Evolutionary conservation across 2,329 filamentous ascomycete species (phyloP).

Genomic region (Exophiala aquamarina): DNA sequence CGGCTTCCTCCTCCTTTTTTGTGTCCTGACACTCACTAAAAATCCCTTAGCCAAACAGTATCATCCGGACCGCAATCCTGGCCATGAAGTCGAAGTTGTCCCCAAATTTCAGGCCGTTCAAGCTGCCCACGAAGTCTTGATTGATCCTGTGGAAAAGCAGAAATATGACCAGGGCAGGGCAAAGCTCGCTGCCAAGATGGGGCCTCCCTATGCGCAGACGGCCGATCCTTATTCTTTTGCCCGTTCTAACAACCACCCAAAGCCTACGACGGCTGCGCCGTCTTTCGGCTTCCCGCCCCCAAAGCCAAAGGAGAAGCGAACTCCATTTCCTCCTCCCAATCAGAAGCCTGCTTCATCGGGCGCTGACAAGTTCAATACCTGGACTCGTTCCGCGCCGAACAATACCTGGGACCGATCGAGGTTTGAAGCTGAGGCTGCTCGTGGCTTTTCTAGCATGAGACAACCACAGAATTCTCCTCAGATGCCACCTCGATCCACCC

Average conservation of each 20-base stretch:
- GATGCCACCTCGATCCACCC: slow-evolving; percentile 20
- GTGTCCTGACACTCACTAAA: slow-evolving; percentile 15
- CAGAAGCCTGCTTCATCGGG: slow-evolving; percentile 20
- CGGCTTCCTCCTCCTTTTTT: slow-evolving; percentile 5
- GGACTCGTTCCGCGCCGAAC: slow-evolving; percentile 23
- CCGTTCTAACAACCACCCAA: slow-evolving; percentile 12
- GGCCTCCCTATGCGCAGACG: slow-evolving; percentile 5
- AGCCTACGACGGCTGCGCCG: slow-evolving; percentile 14
- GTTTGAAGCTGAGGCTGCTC: slow-evolving; percentile 24
- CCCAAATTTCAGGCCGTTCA: slow-evolving; percentile 84
- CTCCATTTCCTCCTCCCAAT: slow-evolving; percentile 11
- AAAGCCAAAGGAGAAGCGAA: slow-evolving; percentile 13
- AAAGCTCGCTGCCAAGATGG: slow-evolving; percentile 17
- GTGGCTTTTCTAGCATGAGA: slow-evolving; percentile 26
- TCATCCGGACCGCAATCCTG: slow-evolving; percentile 86
- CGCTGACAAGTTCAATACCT: slow-evolving; percentile 27
- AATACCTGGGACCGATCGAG: slow-evolving; percentile 24
- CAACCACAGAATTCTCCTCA: slow-evolving; percentile 12
- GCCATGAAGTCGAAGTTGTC: slow-evolving; percentile 75
- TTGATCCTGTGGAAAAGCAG: slow-evolving; percentile 56
- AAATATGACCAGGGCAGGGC: slow-evolving; percentile 63
- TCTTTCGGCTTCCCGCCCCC: slow-evolving; percentile 23
- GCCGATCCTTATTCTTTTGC: slow-evolving; percentile 20
- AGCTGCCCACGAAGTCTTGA: slow-evolving; percentile 76
- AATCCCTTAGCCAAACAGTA: slow-evolving; percentile 68